Evolutionary conservation across 345 rosid species (phyloP), one percentile per base, ranked within the genome.

Genomic region (Aurinia saxatilis): DNA sequence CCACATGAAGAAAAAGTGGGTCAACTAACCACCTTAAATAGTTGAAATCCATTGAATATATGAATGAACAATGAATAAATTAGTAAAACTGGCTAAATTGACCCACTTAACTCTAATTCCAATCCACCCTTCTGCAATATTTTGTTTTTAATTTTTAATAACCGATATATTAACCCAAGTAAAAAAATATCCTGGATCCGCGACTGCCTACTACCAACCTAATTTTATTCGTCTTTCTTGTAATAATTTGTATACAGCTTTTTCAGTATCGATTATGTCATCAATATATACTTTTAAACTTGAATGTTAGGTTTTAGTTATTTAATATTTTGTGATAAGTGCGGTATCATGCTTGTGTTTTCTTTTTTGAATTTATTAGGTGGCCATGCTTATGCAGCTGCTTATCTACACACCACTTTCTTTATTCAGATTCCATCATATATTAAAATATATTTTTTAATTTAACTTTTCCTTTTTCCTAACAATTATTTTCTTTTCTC

Each of bases 321-420:
- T 49, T 67, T 40, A 58, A 40, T 50, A 21, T 31, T 7, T 42
- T 33, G 66, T 67, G 66, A 59, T 60, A 69, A 69, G 55, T 52
- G 62, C 53, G 57, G 67, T 61, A 60, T 61, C 73, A 61, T 69
- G 73, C 67, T 52, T 69, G 62, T 69, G 67, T 69, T 69, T 63
- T 70, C 45, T 55, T 63, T 68, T 63, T 54, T 48, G 74, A 63
- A 38, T 63, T 30, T 46, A 70, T 63, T 63, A 70, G 74, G 74
- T 70, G 74, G 57, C 69, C 69, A 70, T 70, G 64, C 63, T 48
- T 70, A 63, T 70, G 50, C 74, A 53, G 61, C 68, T 69, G 63
- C 68, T 46, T 70, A 46, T 70, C 50, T 33, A 62, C 57, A 62
- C 45, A 56, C 68, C 74, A 70, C 68, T 70, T 70, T 46, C 68